These are phyloP conservation scores for Sclerotinia spermophila DNA, from an alignment of 2,329 filamentous ascomycete species.

Conservation along the genomic window DNA sequence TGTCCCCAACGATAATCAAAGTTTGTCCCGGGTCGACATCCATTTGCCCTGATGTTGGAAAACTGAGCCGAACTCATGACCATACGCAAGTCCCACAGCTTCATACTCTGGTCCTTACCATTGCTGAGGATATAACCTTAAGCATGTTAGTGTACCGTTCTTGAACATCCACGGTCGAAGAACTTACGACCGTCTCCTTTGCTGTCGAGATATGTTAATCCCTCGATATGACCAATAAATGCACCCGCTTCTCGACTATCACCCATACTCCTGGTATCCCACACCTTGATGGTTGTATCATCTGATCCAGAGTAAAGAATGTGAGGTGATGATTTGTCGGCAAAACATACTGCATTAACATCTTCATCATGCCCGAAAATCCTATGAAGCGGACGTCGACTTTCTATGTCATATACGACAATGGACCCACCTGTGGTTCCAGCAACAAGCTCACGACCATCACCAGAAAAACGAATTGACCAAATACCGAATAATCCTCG, in stretches of 20 bases:
- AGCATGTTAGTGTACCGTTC: slow-evolving; percentile 13
- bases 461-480: slow-evolving; percentile 88
- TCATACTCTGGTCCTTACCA: slow-evolving; percentile 94
- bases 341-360: slow-evolving; percentile 96
- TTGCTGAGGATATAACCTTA: slow-evolving; percentile 79
- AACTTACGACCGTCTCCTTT: slow-evolving; percentile 59
- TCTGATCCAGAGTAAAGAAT: slow-evolving; percentile 96
- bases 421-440: slow-evolving; percentile 78
- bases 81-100: slow-evolving; percentile 91
- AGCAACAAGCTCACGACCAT: slow-evolving; percentile 85
- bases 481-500: slow-evolving; percentile 63
- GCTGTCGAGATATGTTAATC: slow-evolving; percentile 65
- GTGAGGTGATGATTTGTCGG: slow-evolving; percentile 82
- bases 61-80: slow-evolving; percentile 73
- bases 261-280: slow-evolving; percentile 90
- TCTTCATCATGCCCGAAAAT: slow-evolving; percentile 71
- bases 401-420: slow-evolving; percentile 90
- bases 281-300: slow-evolving; percentile 90
- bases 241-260: slow-evolving; percentile 69
- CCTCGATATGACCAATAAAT: slow-evolving; percentile 64
- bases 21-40: slow-evolving; percentile 50
- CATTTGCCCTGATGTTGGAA: slow-evolving; percentile 51
- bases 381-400: slow-evolving; percentile 63
- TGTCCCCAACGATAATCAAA: slow-evolving; percentile 73
- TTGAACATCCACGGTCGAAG: not conserved